Percentiles rank a stretch among this genome's conserved stretches.
Evolutionary conservation across 106 monocot genomes (phyloP).

Genomic region (Phalaenopsis equestris): DNA sequence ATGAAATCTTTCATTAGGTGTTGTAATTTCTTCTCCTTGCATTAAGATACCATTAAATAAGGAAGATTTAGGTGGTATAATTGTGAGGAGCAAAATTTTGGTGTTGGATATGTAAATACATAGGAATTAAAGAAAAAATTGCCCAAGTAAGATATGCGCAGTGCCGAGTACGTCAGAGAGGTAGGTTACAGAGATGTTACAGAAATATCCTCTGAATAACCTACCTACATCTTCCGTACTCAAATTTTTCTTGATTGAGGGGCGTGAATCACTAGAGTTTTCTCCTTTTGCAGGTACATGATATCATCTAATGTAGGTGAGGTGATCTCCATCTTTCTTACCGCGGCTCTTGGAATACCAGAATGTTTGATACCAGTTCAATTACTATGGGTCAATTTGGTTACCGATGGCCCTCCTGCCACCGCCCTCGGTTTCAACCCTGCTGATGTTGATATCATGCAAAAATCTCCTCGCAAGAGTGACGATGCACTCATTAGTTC

Average conservation of each 20-base stretch:
- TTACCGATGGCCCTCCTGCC: slow-evolving; percentile 83
- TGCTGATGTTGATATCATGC: slow-evolving; percentile 71
- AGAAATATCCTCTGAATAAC: no score
- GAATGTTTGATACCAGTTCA: slow-evolving; percentile 84
- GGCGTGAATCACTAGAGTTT: not conserved
- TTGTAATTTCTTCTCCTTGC: not conserved
- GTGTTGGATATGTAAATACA: no score
- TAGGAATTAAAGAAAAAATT: no score
- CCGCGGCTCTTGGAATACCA: slow-evolving; percentile 77
- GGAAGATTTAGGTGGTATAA: no score
- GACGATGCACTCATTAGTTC: slow-evolving; percentile 67
- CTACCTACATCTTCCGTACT: no score
- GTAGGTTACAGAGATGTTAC: no score
- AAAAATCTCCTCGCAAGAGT: slow-evolving; percentile 55
- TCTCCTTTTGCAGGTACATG: slow-evolving; percentile 59
- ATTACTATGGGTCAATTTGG: slow-evolving; percentile 84
- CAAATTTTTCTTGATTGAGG: not conserved
- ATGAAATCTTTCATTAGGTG: slow-evolving; percentile 94
- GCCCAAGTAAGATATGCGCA: no score
- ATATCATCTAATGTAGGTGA: slow-evolving; percentile 87
- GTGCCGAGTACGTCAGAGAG: no score
- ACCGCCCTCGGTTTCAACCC: slow-evolving; percentile 85
- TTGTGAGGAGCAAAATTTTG: no score
- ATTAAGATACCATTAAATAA: no score
- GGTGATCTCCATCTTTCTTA: slow-evolving; percentile 76